Base-by-base conservation (phyloP, 768 basidiomycete genomes). In the Suillus fuscotomentosus region DNA sequence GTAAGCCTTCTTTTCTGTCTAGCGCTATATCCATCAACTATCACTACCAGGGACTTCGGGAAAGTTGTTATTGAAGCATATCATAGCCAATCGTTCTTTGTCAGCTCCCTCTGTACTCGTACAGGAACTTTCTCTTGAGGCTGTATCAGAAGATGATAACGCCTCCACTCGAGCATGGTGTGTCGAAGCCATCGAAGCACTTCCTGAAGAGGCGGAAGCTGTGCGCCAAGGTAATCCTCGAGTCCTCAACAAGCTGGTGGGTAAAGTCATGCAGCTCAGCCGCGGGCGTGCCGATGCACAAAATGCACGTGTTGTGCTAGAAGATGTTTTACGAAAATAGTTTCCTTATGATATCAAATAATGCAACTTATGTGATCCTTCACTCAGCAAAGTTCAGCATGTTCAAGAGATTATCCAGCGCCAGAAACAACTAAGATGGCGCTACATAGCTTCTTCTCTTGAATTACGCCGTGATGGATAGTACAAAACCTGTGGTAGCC, bases 251-350 rank as follows among this genome's bases (percentile, higher is more conserved):
- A 88, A 89, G 66, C 81, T 98, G 51, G 81, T 96, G 1, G 95
- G 95, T 0, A 82, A 85, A 69, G 92, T 97, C 36, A 95, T 98
- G 92, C 89, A 88, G 75, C 75, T 84, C 59, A 92, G 88, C 67
- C 80, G 85, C 64, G 97, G 97, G 17, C 83, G 86, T 53, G 93
- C 89, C 15, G 88, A 97, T 76, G 91, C 94, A 1, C 80, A 82
- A 63, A 78, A 79, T 34, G 86, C 84, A 22, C 84, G 78, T 70
- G 76, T 73, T 36, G 76, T 81, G 65, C 69, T 97, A 50, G 78
- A 82, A 61, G 78, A 80, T 61, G 67, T 88, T 60, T 77, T 88
- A 38, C 61, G 24, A 34, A 47, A 27, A 42, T 42, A 59, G 24
- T 17, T 11, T 42, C 56, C 6, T 31, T 13, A 13, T 20, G 6